These are phyloP conservation scores for Calocybe indica DNA, from an alignment of 768 basidiomycete genomes.

Conservation along the genomic window DNA sequence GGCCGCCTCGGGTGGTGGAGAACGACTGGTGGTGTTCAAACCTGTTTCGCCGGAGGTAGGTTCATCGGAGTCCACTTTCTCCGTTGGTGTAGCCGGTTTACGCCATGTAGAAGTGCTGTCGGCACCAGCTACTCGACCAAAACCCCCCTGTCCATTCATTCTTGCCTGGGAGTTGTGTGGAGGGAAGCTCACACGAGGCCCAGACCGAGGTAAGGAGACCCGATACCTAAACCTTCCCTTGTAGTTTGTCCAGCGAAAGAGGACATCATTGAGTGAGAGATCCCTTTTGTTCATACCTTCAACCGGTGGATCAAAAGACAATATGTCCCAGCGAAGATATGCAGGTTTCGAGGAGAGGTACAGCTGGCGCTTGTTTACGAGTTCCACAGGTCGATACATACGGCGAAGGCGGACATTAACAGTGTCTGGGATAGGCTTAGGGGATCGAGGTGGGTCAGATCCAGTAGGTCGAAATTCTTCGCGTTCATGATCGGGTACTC, in stretches of 20 bases:
- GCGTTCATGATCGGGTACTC: conserved; percentile 27
- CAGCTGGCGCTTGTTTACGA: conserved; percentile 43
- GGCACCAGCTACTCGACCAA: conserved; percentile 36
- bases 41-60: neutral
- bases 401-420: conserved; percentile 45
- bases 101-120: conserved; percentile 41
- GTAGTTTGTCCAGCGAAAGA: conserved; percentile 43
- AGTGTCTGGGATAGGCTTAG: conserved; percentile 30
- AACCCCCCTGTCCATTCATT: conserved; percentile 25
- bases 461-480: conserved; percentile 44
- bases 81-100: conserved; percentile 16
- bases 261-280: conserved; percentile 56
- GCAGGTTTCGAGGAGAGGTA: conserved; percentile 32
- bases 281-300: conserved; percentile 58
- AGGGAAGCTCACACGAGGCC: conserved; percentile 25
- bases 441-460: conserved; percentile 42
- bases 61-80: neutral
- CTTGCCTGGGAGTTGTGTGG: conserved; percentile 14
- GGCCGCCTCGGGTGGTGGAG: neutral
- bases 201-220: conserved; percentile 33
- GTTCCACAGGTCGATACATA: conserved; percentile 32
- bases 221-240: conserved; percentile 36
- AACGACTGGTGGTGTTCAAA: no score
- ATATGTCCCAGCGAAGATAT: conserved; percentile 51
- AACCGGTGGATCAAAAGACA: conserved; percentile 69